These are phyloP conservation scores for Suillus decipiens DNA, from an alignment of 768 basidiomycete species.

Conservation along the genomic window DNA sequence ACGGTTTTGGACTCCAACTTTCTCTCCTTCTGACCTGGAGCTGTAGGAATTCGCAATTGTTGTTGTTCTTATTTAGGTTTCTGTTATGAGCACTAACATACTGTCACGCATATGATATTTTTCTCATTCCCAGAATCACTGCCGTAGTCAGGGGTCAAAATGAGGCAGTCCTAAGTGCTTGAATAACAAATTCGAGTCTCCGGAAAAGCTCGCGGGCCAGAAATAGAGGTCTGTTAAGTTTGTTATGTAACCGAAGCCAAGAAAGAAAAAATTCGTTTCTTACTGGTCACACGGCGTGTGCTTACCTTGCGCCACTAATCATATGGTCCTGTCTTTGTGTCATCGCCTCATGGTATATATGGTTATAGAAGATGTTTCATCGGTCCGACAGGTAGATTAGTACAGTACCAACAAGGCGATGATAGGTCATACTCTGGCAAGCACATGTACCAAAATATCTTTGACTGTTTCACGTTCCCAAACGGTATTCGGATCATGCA, in stretches of 20 bases:
- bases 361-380: not conserved
- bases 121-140: not conserved
- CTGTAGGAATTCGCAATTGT: not conserved
- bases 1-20: not conserved
- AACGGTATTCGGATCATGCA: slow-evolving; percentile 10
- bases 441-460: slow-evolving; percentile 61
- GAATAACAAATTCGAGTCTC: not conserved
- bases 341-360: not conserved
- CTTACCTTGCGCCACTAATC: not conserved
- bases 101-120: not conserved
- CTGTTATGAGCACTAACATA: not conserved
- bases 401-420: slow-evolving; percentile 5
- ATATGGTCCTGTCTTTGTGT: not conserved
- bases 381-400: not conserved
- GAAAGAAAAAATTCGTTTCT: too few relatives aligned
- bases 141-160: not conserved
- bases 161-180: not conserved
- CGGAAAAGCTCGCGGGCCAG: not conserved
- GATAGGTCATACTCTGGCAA: slow-evolving; percentile 47
- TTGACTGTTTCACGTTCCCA: slow-evolving; percentile 59
- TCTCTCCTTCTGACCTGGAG: not conserved
- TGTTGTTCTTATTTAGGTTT: not conserved
- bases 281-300: not conserved
- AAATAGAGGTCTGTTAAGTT: not conserved
- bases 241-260: not conserved